Conservation (phyloP, 2,329 filamentous ascomycete species). For the Penicillium polonicum region DNA sequence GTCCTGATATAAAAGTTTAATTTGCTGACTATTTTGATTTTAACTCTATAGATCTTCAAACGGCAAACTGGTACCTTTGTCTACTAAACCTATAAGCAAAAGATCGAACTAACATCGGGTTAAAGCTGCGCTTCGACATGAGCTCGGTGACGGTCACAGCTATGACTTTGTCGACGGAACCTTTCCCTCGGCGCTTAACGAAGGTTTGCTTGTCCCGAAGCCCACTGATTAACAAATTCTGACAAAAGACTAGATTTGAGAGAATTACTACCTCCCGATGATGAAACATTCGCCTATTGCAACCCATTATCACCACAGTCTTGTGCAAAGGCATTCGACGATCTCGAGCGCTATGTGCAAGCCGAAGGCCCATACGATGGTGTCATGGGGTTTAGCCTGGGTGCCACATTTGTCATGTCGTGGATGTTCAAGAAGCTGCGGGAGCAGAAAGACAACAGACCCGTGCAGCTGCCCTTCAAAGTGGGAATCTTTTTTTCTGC, state of each 20-base stretch:
- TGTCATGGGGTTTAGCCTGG: slow-evolving; percentile 29
- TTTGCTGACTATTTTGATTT: background rate
- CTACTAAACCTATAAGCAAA: background rate
- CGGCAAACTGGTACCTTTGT: background rate
- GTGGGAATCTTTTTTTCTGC: slow-evolving; percentile 26
- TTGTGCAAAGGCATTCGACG: background rate
- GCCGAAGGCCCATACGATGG: slow-evolving; percentile 32
- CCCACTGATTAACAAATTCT: too few relatives aligned
- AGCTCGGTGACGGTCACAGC: slow-evolving; percentile 18
- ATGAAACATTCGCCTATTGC: slow-evolving; percentile 1
- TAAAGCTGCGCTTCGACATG: slow-evolving; percentile 23
- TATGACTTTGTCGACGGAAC: slow-evolving; percentile 26
- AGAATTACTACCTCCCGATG: background rate
- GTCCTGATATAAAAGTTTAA: background rate
- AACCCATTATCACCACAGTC: background rate
- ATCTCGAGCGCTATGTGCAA: slow-evolving; percentile 19
- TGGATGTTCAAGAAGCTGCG: slow-evolving; percentile 15
- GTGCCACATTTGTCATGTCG: slow-evolving; percentile 21
- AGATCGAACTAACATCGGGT: background rate
- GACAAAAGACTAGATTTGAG: background rate
- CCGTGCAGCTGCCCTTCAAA: slow-evolving; percentile 19
- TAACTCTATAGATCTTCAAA: background rate
- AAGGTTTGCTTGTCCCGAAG: slow-evolving; percentile 5
- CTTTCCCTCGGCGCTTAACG: slow-evolving; percentile 13
- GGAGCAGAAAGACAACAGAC: slow-evolving; percentile 1